These are phyloP conservation scores for Metschnikowia santaceciliae DNA, from an alignment of 805 yeast species.

Conservation along the genomic window DNA sequence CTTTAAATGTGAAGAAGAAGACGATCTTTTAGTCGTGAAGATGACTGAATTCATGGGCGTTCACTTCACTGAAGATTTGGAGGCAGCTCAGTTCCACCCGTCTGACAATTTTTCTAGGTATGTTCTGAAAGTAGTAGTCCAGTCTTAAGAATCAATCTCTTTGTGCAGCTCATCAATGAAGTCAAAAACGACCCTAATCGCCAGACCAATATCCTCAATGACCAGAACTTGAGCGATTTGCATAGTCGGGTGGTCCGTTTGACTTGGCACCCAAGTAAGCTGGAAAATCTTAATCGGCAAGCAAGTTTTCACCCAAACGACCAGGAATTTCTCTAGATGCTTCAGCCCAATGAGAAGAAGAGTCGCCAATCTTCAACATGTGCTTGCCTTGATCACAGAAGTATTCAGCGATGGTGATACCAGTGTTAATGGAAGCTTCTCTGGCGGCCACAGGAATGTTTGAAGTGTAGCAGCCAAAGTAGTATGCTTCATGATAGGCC, in stretches of 20 bases:
- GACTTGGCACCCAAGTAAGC: slow-evolving; percentile 96
- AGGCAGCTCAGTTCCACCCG: slow-evolving; percentile 16
- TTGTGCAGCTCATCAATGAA: slow-evolving; percentile 61
- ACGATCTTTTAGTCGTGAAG: slow-evolving; percentile 51
- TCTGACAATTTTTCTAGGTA: slow-evolving; percentile 9
- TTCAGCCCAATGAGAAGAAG: slow-evolving; percentile 99
- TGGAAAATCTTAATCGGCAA: slow-evolving; percentile 99
- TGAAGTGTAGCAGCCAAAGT: slow-evolving; percentile 96
- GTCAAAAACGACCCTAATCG: slow-evolving; percentile 44
- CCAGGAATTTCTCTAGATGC: slow-evolving; percentile 99
- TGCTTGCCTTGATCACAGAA: slow-evolving; percentile 99
- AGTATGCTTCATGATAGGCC: slow-evolving; percentile 98
- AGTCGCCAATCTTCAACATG: slow-evolving; percentile 99
- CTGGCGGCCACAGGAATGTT: slow-evolving; percentile 99
- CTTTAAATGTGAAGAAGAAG: slow-evolving; percentile 36
- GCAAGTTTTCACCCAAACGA: slow-evolving; percentile 98
- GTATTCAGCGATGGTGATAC: slow-evolving; percentile 97
- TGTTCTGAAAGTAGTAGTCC: too few relatives aligned
- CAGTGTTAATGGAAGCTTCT: slow-evolving; percentile 99
- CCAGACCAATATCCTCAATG: slow-evolving; percentile 37
- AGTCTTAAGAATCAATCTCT: slow-evolving; percentile 44
- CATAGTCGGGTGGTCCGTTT: slow-evolving; percentile 56
- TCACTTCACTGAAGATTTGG: slow-evolving; percentile 66
- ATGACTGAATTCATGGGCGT: slow-evolving; percentile 90
- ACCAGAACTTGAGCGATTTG: slow-evolving; percentile 51